phyloP scores from a whole-genome alignment of 768 basidiomycete genomes.

The Amanita pallidorosea region DNA sequence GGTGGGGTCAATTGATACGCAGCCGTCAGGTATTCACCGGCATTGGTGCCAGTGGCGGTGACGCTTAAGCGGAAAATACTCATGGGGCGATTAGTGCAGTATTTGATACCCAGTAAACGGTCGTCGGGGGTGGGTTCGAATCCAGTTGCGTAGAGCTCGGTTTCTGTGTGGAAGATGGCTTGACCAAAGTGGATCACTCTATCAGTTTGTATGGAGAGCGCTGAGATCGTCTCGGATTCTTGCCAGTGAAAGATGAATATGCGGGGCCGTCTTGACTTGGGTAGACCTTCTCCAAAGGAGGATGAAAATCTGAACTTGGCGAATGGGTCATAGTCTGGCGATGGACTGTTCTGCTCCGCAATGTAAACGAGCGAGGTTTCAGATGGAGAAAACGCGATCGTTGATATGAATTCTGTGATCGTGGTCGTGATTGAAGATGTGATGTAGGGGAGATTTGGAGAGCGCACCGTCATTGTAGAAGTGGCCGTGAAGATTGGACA shows the following conservation, averaged over 20 bases:
- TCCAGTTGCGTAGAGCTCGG: conserved; percentile 43
- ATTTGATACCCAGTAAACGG: conserved; percentile 45
- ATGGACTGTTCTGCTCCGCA: conserved; percentile 40
- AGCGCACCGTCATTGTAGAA: conserved; percentile 50
- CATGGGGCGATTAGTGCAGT: conserved; percentile 48
- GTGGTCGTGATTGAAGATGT: not conserved
- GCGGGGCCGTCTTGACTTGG: conserved; percentile 38
- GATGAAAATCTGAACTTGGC: conserved; percentile 45
- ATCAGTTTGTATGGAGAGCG: conserved; percentile 1
- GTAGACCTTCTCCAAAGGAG: conserved; percentile 51
- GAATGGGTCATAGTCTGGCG: conserved; percentile 20
- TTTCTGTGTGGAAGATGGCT: conserved; percentile 33
- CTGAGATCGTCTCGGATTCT: not conserved
- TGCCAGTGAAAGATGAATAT: conserved; percentile 46
- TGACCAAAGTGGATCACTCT: conserved; percentile 39
- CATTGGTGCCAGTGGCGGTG: conserved; percentile 2
- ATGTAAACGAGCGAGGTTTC: conserved; percentile 46
- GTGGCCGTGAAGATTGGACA: conserved; percentile 44
- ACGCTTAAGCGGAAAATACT: conserved; percentile 43
- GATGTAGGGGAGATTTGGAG: not conserved
- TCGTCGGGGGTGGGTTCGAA: conserved; percentile 50
- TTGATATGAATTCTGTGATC: conserved; percentile 36
- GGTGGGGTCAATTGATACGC: conserved; percentile 30
- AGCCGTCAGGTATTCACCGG: conserved; percentile 5
- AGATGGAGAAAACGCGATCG: conserved; percentile 42